phyloP scores from a whole-genome alignment of 176 grass and related monocot genomes.

The Avena sativa region DNA sequence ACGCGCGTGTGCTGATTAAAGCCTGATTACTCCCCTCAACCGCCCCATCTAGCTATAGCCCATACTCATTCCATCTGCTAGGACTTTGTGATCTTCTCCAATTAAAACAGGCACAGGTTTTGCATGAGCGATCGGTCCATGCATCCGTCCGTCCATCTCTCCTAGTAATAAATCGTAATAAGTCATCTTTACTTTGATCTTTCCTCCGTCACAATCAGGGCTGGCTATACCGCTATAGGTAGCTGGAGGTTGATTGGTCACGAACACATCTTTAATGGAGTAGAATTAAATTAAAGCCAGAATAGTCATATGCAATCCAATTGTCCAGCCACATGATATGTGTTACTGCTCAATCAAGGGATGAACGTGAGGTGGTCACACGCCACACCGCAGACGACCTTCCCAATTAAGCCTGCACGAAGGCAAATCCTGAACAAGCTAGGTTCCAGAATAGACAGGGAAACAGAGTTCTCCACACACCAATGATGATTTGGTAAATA shows the following conservation, averaged over 20 bases:
- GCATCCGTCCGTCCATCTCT: not conserved
- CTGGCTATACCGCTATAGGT: not conserved
- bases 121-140: not conserved
- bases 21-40: not conserved
- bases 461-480: too few relatives aligned
- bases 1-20: too few relatives aligned
- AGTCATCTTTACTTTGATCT: not conserved
- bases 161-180: not conserved
- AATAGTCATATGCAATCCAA: not conserved
- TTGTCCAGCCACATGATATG: not conserved
- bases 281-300: slow-evolving; percentile 21
- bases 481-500: too few relatives aligned
- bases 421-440: not conserved
- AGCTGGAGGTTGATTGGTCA: slow-evolving; percentile 39
- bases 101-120: slow-evolving; percentile 2
- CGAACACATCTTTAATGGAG: slow-evolving; percentile 18
- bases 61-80: not conserved
- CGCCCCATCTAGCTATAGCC: not conserved
- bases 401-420: not conserved
- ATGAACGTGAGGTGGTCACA: not conserved
- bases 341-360: not conserved
- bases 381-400: not conserved
- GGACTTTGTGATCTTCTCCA: not conserved
- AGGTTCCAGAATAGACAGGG: not conserved
- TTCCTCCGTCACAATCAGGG: not conserved